Evolutionary conservation across 768 basidiomycete species (phyloP), one percentile per base, ranked within the genome.

Genomic region (Kwoniella mangroviensis): DNA sequence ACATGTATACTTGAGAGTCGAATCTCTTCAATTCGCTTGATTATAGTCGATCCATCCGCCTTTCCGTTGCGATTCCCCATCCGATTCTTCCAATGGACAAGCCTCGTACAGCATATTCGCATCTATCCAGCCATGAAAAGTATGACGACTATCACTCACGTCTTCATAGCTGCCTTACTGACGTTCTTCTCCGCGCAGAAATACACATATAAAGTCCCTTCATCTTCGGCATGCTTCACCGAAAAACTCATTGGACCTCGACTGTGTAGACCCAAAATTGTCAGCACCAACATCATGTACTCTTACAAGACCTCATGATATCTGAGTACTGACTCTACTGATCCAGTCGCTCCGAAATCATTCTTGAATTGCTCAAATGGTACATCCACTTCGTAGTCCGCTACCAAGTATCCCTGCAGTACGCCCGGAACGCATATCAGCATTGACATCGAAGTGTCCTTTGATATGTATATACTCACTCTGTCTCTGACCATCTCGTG

Each of bases 141-240:
- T 28, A 28, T 28, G 28, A 28, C 28, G 28, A 28, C 57, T 41
- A 9, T 13, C 26, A 86, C 91, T 65, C 82, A 97, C 96, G 94
- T 96, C 85, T 94, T 87, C 93, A 98, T 98, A 3, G 94, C 93
- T 84, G 97, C 96, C 54, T 98, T 94, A 69, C 94, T 93, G 7
- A 98, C 97, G 78, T 92, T 93, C 83, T 86, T 88, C 84, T 98
- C 97, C 56, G 95, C 94, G n/a, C 93, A 90, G 84, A 96, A 99
- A 83, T 92, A 98, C 21, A 98, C 86, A 76, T 92, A 98, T 77
- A 99, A 92, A 83, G 92, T 91, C 76, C 94, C 90, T 10, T 84
- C 83, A 74, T 91, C 90, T 13, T 85, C 84, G 68, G 86, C 85
- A 17, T 89, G 88, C 73, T 91, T 90, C 12, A 94, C 93, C 83